phyloP scores from a whole-genome alignment of 257 asterid genomes.

The Jasminum sambac region DNA sequence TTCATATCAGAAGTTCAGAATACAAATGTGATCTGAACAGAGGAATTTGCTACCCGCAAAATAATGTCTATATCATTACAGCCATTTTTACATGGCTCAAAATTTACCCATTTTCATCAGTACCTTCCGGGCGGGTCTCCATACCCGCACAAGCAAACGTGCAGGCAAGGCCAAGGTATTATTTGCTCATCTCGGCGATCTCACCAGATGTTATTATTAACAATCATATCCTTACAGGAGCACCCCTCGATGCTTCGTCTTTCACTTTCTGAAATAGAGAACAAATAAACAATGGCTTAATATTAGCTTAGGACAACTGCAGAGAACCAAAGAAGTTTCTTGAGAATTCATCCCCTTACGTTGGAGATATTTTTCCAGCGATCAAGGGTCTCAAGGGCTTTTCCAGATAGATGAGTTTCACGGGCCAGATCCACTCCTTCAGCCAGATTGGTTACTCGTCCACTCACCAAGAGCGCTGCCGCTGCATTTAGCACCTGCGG shows the following conservation, averaged over 20 bases:
- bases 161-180: neutral
- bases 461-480: slow-evolving; percentile 52
- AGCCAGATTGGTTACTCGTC: slow-evolving; percentile 35
- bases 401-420: slow-evolving; percentile 46
- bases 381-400: slow-evolving; percentile 45
- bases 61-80: neutral
- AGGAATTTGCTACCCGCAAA: neutral
- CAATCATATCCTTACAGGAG: neutral
- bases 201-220: neutral
- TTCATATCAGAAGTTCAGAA: no score
- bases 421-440: slow-evolving; percentile 53
- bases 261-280: slow-evolving; percentile 25
- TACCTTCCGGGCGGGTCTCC: neutral
- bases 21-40: neutral
- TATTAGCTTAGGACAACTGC: neutral
- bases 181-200: neutral
- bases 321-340: neutral
- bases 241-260: neutral
- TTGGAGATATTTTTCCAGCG: slow-evolving; percentile 40
- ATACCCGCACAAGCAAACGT: neutral
- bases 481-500: slow-evolving; percentile 52
- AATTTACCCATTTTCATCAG: neutral
- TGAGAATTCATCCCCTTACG: slow-evolving; percentile 21
- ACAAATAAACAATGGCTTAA: neutral
- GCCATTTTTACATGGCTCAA: neutral